Conservation (phyloP, 179 eudicot genomes). For the Spergularia azorica region DNA sequence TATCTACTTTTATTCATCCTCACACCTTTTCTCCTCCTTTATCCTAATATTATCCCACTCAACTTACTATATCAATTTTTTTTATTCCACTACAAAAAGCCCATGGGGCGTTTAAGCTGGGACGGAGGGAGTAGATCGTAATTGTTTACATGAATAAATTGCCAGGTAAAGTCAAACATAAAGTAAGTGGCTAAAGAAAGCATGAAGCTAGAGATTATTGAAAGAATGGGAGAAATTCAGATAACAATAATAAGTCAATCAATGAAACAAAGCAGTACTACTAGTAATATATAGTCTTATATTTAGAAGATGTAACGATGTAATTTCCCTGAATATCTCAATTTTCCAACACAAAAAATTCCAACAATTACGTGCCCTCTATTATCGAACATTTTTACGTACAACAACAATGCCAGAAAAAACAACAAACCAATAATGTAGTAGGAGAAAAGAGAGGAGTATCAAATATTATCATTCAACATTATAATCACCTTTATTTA, state of each 20-base stretch:
- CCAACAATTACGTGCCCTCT: constrained; percentile 3
- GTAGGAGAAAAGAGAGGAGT: neutral
- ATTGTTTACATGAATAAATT: too few relatives aligned
- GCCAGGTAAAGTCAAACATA: neutral
- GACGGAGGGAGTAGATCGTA: too few relatives aligned
- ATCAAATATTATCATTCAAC: neutral
- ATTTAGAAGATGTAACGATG: constrained; percentile 26
- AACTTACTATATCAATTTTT: too few relatives aligned
- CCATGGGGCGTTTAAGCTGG: too few relatives aligned
- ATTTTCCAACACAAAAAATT: constrained; percentile 12
- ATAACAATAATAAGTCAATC: neutral
- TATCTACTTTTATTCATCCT: too few relatives aligned
- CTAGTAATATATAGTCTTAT: neutral
- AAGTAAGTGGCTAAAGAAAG: neutral
- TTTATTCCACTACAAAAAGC: too few relatives aligned
- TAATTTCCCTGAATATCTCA: constrained; percentile 13
- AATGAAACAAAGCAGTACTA: too few relatives aligned
- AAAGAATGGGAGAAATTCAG: neutral
- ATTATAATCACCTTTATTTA: neutral
- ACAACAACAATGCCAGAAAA: neutral
- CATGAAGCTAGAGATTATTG: neutral
- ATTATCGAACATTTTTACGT: constrained; percentile 1
- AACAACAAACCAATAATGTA: neutral
- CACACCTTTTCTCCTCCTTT: too few relatives aligned
- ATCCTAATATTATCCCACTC: too few relatives aligned